phyloP scores from a whole-genome alignment of 208 protist species.

The Strigomonas oncopelti region DNA sequence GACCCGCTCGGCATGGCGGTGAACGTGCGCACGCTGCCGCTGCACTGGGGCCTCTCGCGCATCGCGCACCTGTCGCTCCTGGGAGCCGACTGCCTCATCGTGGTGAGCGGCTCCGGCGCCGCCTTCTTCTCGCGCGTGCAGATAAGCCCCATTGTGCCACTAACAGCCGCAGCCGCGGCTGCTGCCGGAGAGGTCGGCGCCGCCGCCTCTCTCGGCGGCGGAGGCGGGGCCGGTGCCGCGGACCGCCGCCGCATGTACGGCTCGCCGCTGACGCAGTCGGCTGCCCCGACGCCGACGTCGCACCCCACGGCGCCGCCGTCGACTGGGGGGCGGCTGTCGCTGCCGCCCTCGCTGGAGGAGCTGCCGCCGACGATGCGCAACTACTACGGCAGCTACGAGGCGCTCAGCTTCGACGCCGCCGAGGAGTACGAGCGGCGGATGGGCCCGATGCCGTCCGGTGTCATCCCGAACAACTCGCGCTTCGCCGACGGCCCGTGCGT shows the following conservation, averaged over 20 bases:
- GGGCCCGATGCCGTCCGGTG: conserved; percentile 44
- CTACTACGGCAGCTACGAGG: conserved; percentile 19
- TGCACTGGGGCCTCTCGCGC: conserved; percentile 46
- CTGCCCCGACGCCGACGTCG: background rate
- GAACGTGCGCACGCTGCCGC: conserved; percentile 38
- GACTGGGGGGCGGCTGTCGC: background rate
- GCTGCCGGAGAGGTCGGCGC: background rate
- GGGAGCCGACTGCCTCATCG: conserved; percentile 25
- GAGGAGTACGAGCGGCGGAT: conserved; percentile 62
- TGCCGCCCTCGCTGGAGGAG: conserved; percentile 13
- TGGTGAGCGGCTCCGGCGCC: conserved; percentile 38
- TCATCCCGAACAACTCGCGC: conserved; percentile 43
- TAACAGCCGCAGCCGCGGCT: background rate
- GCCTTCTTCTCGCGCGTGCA: conserved; percentile 13
- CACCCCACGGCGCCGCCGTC: background rate
- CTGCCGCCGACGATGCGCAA: conserved; percentile 10
- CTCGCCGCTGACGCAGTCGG: background rate
- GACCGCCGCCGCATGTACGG: background rate
- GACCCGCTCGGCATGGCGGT: conserved; percentile 36
- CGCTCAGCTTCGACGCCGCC: conserved; percentile 55
- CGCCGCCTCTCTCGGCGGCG: background rate
- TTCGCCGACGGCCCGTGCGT: conserved; percentile 54
- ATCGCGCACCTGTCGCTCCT: conserved; percentile 32
- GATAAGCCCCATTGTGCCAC: background rate
- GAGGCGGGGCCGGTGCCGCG: background rate